phyloP scores from a whole-genome alignment of 257 asterid genomes.

The Solanum etuberosum region DNA sequence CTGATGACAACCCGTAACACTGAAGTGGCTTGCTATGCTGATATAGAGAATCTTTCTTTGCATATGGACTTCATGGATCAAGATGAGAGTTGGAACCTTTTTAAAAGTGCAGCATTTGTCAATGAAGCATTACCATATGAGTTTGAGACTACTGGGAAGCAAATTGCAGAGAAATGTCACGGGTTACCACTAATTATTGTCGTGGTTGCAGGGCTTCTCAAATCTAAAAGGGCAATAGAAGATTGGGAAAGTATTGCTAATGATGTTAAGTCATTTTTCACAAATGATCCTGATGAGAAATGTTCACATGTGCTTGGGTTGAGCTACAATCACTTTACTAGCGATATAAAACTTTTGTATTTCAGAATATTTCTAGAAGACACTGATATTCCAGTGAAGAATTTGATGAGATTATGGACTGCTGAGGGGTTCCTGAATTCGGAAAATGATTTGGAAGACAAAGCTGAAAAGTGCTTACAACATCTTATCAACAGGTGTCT shows the following conservation, averaged over 20 bases:
- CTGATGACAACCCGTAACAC: not conserved
- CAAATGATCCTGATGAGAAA: not conserved
- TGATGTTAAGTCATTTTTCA: not conserved
- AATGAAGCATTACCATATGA: not conserved
- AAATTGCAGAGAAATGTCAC: not conserved
- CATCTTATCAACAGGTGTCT: slow-evolving; percentile 3
- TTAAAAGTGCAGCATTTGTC: not conserved
- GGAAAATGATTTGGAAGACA: not conserved
- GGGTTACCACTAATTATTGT: not conserved
- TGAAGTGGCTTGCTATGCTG: not conserved
- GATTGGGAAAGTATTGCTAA: not conserved
- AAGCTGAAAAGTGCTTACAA: not conserved
- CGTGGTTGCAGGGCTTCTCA: not conserved
- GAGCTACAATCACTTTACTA: not conserved
- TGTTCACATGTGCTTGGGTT: not conserved
- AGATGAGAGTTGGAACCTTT: not conserved
- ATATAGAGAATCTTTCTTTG: no score
- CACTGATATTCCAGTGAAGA: not conserved
- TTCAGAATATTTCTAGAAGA: not conserved
- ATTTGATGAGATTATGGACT: not conserved
- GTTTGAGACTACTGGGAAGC: not conserved
- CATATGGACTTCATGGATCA: not conserved
- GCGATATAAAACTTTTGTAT: not conserved
- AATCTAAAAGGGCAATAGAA: not conserved
- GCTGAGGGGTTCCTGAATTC: slow-evolving; percentile 8